A percentile compares a stretch with the other conserved stretches of the same genome.
Evolutionary conservation across 495 filamentous ascomycete genomes (phyloP).

Genomic region (Trichocladium uniseriatum): DNA sequence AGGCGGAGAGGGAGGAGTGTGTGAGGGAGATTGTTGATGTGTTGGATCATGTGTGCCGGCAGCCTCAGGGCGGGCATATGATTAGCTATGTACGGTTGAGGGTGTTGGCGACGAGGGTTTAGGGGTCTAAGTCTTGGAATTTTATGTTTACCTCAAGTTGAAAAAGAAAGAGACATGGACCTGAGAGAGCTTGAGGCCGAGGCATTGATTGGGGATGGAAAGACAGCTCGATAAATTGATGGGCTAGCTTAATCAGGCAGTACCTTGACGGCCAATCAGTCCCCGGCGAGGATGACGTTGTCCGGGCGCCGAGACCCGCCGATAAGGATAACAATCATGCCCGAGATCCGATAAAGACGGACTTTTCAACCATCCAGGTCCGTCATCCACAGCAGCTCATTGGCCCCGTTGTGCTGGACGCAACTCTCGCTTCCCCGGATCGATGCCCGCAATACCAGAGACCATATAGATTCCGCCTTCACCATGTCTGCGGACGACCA

Average conservation of each 20-base stretch:
- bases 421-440: background rate
- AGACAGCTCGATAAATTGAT: background rate
- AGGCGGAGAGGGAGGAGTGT: constrained; percentile 40
- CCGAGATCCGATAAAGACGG: constrained; percentile 1
- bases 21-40: constrained; percentile 50
- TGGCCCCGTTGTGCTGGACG: background rate
- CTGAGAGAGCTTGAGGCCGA: too few species aligned
- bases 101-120: constrained; percentile 49
- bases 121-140: background rate
- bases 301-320: background rate
- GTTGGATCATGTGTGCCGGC: constrained; percentile 45
- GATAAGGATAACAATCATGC: constrained; percentile 4
- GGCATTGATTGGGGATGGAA: background rate
- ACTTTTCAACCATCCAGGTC: background rate
- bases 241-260: background rate
- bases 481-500: constrained; percentile 55
- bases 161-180: too few species aligned
- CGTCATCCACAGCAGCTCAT: background rate
- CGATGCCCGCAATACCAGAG: background rate
- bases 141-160: background rate
- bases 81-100: constrained; percentile 67
- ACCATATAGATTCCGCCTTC: background rate
- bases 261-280: constrained; percentile 4
- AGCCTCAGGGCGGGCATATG: constrained; percentile 48
- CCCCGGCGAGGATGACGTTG: constrained; percentile 2